phyloP scores from a whole-genome alignment of 1,284 basidiomycete genomes.

The Earliella scabrosa region DNA sequence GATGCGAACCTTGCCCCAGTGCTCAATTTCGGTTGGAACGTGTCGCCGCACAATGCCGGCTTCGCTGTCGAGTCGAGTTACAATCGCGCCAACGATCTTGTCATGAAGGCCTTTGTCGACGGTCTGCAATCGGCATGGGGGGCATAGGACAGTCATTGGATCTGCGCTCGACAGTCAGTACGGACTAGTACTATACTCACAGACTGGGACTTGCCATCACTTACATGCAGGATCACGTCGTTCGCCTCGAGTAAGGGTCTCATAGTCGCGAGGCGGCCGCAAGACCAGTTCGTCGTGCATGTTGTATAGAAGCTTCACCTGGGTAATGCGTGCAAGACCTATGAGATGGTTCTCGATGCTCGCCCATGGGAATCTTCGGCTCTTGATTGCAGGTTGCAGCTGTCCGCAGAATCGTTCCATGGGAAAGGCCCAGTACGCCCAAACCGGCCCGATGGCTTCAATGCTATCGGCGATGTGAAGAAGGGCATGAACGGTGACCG shows the following conservation, averaged over 20 bases:
- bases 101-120: background rate
- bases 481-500: slow-evolving; percentile 44
- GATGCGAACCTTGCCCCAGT: slow-evolving; percentile 19
- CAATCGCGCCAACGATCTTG: slow-evolving; percentile 2
- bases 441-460: slow-evolving; percentile 37
- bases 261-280: background rate
- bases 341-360: slow-evolving; percentile 30
- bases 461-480: slow-evolving; percentile 42
- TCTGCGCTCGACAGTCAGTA: slow-evolving; percentile 3
- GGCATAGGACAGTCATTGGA: slow-evolving; percentile 4
- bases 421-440: slow-evolving; percentile 43
- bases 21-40: background rate
- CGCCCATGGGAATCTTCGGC: slow-evolving; percentile 30
- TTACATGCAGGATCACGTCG: too few species aligned
- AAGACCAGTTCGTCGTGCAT: slow-evolving; percentile 3
- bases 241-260: background rate
- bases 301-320: slow-evolving; percentile 29
- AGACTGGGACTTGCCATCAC: background rate
- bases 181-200: background rate
- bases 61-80: slow-evolving; percentile 2
- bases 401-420: slow-evolving; percentile 43
- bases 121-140: background rate
- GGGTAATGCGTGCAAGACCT: slow-evolving; percentile 23
- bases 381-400: slow-evolving; percentile 32
- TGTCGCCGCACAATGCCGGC: background rate